These are phyloP conservation scores for Ustanciosporium gigantosporum DNA, from an alignment of 1,284 basidiomycete species.

Conservation along the genomic window DNA sequence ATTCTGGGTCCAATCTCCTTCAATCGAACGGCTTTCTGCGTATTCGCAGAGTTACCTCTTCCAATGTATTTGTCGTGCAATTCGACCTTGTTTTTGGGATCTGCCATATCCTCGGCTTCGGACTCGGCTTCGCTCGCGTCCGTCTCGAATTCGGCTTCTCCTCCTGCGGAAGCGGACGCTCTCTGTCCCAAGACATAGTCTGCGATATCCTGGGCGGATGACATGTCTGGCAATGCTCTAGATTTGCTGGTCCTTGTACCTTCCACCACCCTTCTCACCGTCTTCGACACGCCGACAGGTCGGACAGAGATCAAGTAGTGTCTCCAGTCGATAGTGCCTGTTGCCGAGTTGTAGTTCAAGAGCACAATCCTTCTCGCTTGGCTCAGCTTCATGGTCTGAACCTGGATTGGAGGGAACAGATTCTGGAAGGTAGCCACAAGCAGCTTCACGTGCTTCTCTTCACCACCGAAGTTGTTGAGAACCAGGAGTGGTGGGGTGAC, in stretches of 20 bases:
- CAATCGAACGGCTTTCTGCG: constrained; percentile 84
- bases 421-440: constrained; percentile 83
- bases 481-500: constrained; percentile 76
- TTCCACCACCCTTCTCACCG: constrained; percentile 86
- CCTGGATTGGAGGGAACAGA: constrained; percentile 81
- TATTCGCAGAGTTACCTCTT: constrained; percentile 86
- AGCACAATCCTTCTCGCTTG: constrained; percentile 79
- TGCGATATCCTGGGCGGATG: constrained; percentile 87
- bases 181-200: constrained; percentile 83
- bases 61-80: constrained; percentile 92
- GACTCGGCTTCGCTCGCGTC: constrained; percentile 69
- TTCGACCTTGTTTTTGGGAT: constrained; percentile 68
- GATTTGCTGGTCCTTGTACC: constrained; percentile 63
- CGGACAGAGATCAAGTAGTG: constrained; percentile 96
- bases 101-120: constrained; percentile 78
- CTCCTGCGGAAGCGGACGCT: constrained; percentile 69
- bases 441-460: constrained; percentile 70
- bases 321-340: constrained; percentile 85
- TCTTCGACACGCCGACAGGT: constrained; percentile 87
- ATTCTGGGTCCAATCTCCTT: constrained; percentile 94
- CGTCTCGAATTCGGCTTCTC: constrained; percentile 67
- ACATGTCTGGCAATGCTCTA: constrained; percentile 71
- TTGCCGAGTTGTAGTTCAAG: constrained; percentile 84
- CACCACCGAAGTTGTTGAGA: constrained; percentile 71
- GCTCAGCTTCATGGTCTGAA: constrained; percentile 64